phyloP scores from a whole-genome alignment of 2,329 filamentous ascomycete species.

The Colletotrichum lupini region DNA sequence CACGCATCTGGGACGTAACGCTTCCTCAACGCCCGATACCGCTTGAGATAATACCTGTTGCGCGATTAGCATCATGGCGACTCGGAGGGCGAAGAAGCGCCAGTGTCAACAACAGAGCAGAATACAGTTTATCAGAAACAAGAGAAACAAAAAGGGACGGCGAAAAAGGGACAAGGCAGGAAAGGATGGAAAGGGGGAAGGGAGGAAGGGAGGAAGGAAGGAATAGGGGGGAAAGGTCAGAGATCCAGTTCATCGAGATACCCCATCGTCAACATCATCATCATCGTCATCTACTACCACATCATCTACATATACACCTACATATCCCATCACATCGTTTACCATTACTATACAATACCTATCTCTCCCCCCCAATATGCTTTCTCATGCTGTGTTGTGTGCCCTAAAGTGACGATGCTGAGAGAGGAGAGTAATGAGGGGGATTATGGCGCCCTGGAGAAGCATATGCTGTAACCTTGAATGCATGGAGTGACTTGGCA shows the following conservation, averaged over 20 bases:
- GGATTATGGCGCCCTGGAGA: neutral
- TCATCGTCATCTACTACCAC: constrained; percentile 5
- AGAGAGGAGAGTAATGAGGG: neutral
- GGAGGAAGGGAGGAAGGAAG: neutral
- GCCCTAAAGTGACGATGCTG: neutral
- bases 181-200: neutral
- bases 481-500: neutral
- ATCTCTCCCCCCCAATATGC: neutral
- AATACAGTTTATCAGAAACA: neutral
- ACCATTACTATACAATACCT: neutral
- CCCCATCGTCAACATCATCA: constrained; percentile 13
- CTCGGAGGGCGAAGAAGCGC: neutral
- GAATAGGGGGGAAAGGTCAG: neutral
- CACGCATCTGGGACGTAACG: constrained; percentile 66
- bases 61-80: constrained; percentile 19
- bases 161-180: neutral
- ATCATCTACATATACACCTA: neutral
- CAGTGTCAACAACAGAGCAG: neutral
- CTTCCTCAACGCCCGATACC: constrained; percentile 86
- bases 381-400: neutral
- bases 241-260: constrained; percentile 33
- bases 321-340: neutral
- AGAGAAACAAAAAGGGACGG: neutral
- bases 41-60: constrained; percentile 87
- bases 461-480: neutral